Evolutionary conservation across 345 rosid genomes (phyloP), one percentile per base, ranked within the genome.

Genomic region (Cardamine occulta): DNA sequence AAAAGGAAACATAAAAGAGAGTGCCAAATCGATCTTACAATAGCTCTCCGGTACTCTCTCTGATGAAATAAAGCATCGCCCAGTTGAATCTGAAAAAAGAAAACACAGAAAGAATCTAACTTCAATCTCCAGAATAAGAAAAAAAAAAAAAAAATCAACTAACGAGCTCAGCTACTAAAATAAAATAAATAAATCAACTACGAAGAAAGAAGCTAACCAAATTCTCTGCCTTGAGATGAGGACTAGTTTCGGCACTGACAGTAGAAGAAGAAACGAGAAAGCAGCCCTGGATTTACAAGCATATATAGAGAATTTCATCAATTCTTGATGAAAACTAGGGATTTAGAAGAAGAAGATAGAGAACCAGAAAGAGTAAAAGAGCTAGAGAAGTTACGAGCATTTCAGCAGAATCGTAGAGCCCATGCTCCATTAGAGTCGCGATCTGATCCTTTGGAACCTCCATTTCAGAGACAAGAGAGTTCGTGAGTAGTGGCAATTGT

Each of bases 181-280:
- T 7, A 19, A 6, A 42, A 35, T n/a, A n/a, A n/a, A n/a, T n/a
- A 32, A 11, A 34, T 59, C 5, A 17, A 56, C 17, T 21, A 66
- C 7, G 63, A 48, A 65, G 42, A 48, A 32, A 17, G 67, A 73
- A 65, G 56, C 70, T 21, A 12, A 90, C 99, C 90, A 90, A 85
- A 84, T 86, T 90, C 74, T 95, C 98, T 13, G 98, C 93, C 60
- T 95, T 95, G 81, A 88, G 88, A 55, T 90, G 96, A 21, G 98
- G 91, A 73, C 74, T 87, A 62, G 96, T 76, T 67, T 95, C 99
- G 45, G 86, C 74, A 66, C 83, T 90, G 55, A 82, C 84, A 13
- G 88, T 68, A 59, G 96, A 86, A 4, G 97, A 90, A 2, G 99
- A 92, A 40, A 89, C 97, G 29, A 95, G 88, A 60, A 95, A 95